phyloP scores from a whole-genome alignment of 345 rosid genomes.

The Citrus australasica region DNA sequence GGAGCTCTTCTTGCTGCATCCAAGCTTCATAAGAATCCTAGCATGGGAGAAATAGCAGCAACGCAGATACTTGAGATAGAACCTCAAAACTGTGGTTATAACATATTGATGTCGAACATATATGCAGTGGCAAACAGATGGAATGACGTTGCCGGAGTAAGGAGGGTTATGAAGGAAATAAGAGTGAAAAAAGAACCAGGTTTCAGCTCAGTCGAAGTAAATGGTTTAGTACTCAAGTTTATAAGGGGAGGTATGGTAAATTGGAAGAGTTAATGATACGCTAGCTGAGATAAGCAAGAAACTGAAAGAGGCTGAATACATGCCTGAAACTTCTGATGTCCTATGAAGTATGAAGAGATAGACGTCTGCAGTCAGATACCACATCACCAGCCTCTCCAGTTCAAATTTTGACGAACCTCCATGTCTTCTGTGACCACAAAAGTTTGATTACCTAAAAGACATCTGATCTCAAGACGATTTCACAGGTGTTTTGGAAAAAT shows the following conservation, averaged over 20 bases:
- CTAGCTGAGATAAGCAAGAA: slow-evolving; percentile 24
- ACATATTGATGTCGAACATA: slow-evolving; percentile 36
- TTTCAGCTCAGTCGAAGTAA: slow-evolving; percentile 34
- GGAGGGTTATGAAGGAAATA: slow-evolving; percentile 26
- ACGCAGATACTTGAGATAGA: slow-evolving; percentile 27
- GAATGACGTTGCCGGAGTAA: slow-evolving; percentile 35
- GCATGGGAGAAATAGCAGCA: slow-evolving; percentile 31
- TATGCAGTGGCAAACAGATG: slow-evolving; percentile 40
- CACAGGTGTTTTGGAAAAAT: too few relatives aligned
- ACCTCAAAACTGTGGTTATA: slow-evolving; percentile 30
- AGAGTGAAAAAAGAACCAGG: slow-evolving; percentile 42
- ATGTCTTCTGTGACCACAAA: background rate
- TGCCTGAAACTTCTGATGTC: slow-evolving; percentile 26
- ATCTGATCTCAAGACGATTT: slow-evolving; percentile 25
- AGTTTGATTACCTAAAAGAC: too few relatives aligned
- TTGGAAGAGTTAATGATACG: slow-evolving; percentile 15
- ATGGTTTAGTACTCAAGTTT: slow-evolving; percentile 29
- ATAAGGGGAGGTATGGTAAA: slow-evolving; percentile 23
- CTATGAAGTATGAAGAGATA: slow-evolving; percentile 25
- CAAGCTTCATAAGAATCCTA: slow-evolving; percentile 28
- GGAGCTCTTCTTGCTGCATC: slow-evolving; percentile 45
- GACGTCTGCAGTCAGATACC: slow-evolving; percentile 18
- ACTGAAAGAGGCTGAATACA: slow-evolving; percentile 24
- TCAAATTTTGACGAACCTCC: slow-evolving; percentile 26
- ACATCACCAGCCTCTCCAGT: slow-evolving; percentile 26